These are phyloP conservation scores for Stachybotrys elegans DNA, from an alignment of 2,329 filamentous ascomycete species.

Conservation along the genomic window DNA sequence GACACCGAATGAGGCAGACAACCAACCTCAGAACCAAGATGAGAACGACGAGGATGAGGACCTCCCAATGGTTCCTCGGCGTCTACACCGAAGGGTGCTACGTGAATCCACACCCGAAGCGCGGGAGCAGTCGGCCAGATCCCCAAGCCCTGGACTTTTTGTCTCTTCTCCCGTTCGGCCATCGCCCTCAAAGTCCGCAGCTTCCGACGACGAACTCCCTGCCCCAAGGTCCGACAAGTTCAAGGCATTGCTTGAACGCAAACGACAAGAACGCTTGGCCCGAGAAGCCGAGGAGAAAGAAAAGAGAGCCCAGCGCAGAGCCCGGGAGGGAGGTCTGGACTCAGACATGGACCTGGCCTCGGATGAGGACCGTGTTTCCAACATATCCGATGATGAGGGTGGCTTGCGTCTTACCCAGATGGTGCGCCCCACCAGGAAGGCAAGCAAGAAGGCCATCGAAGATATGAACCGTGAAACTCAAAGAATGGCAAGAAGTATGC, in stretches of 20 bases:
- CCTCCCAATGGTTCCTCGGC: slow-evolving; percentile 34
- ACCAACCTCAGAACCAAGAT: slow-evolving; percentile 21
- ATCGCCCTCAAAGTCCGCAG: slow-evolving; percentile 23
- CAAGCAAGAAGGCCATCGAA: slow-evolving; percentile 89
- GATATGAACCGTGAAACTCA: slow-evolving; percentile 96
- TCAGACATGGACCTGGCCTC: slow-evolving; percentile 29
- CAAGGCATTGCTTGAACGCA: slow-evolving; percentile 66
- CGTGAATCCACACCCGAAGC: slow-evolving; percentile 24
- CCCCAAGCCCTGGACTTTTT: slow-evolving; percentile 45
- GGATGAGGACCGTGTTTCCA: slow-evolving; percentile 38
- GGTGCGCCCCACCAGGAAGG: slow-evolving; percentile 69
- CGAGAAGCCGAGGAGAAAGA: slow-evolving; percentile 56
- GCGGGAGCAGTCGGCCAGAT: slow-evolving; percentile 16
- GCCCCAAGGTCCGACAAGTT: slow-evolving; percentile 54
- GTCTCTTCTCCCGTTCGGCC: slow-evolving; percentile 44
- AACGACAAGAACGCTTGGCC: slow-evolving; percentile 64
- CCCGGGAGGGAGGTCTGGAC: slow-evolving; percentile 27
- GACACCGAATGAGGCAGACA: slow-evolving; percentile 19
- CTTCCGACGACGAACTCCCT: slow-evolving; percentile 44
- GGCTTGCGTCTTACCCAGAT: slow-evolving; percentile 65
- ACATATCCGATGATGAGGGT: slow-evolving; percentile 56
- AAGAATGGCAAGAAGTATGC: slow-evolving; percentile 82
- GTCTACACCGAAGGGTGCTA: slow-evolving; percentile 29
- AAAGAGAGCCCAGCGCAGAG: slow-evolving; percentile 38
- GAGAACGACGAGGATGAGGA: slow-evolving; percentile 35